phyloP scores from a whole-genome alignment of 1,284 basidiomycete species.

The Pascua sp. region DNA sequence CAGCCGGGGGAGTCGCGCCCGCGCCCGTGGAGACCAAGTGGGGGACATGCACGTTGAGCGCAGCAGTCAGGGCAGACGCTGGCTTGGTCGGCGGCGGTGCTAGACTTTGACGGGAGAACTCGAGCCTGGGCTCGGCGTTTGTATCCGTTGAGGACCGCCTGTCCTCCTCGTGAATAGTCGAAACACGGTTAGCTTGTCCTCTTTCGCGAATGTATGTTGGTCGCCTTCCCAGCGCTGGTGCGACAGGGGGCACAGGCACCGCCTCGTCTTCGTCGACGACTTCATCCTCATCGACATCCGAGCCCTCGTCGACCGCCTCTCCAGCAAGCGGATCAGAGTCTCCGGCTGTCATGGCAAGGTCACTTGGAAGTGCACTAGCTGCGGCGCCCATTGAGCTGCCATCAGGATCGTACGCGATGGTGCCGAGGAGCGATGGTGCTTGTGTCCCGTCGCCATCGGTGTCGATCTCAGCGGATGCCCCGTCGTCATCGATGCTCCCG shows the following conservation, averaged over 20 bases:
- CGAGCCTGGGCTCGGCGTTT: slow-evolving; percentile 14
- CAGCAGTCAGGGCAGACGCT: slow-evolving; percentile 36
- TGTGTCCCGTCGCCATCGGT: slow-evolving; percentile 43
- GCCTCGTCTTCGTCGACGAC: slow-evolving; percentile 24
- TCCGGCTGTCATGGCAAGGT: slow-evolving; percentile 22
- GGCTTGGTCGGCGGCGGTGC: slow-evolving; percentile 1
- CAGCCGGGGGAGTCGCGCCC: slow-evolving; percentile 1
- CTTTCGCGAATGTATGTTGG: slow-evolving; percentile 3
- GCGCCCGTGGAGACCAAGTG: slow-evolving; percentile 30
- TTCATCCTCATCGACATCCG: slow-evolving; percentile 34
- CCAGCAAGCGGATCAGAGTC: slow-evolving; percentile 11
- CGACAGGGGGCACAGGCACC: not conserved
- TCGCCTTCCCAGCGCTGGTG: slow-evolving; percentile 2
- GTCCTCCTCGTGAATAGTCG: slow-evolving; percentile 18
- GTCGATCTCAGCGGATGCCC: slow-evolving; percentile 37
- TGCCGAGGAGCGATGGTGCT: slow-evolving; percentile 33
- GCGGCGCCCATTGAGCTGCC: slow-evolving; percentile 16
- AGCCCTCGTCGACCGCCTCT: slow-evolving; percentile 40
- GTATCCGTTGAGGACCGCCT: slow-evolving; percentile 29
- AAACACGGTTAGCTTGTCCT: slow-evolving; percentile 4
- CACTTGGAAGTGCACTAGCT: slow-evolving; percentile 19
- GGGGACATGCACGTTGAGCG: slow-evolving; percentile 40
- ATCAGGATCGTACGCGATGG: slow-evolving; percentile 57
- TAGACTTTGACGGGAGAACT: slow-evolving; percentile 15
- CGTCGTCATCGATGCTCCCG: not conserved